Base-by-base conservation (phyloP, 169 alveolate genomes). In the Babesia bovis region DNA sequence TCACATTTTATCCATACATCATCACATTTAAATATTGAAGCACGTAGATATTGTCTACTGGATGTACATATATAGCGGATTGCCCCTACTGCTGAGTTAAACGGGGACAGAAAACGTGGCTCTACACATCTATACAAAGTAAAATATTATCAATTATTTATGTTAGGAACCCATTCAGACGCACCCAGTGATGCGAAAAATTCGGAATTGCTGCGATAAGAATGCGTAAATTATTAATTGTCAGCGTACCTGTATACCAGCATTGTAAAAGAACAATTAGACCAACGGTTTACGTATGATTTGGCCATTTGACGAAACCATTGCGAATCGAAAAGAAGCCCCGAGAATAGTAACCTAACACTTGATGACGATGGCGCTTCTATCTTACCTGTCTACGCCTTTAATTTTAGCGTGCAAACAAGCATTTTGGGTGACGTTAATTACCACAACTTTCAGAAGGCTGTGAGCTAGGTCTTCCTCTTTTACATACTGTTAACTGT, bases 401-500 rank as follows among this genome's bases (percentile, higher is more conserved):
- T 71, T 19, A 1, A 61, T 25, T 6, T 47, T 30, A 12, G 82
- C 66, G 17, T 71, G 63, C n/a, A 71, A 57, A 5, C 21, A 5
- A 13, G 69, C 77, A 51, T 70, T 65, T 19, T 81, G 84, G 25
- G 84, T 63, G 17, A 65, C 55, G 51, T 41, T 71, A 41, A 67
- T 60, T 4, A 45, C 23, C 12, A 81, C 35, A 19, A 71, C n/a
- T 12, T 45, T 35, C 10, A 71, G 32, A 56, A 81, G 61, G n/a
- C 83, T 66, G 26, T 52, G 33, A 9, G 73, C 57, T 21, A 81
- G 41, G 33, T 81, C 84, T 68, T 71, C 84, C 67, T 13, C 44
- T 19, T 10, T 6, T 19, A 53, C 69, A 25, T 33, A 26, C 78
- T 67, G 23, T 10, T 4, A 51, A 5, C 19, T 5, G 4, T 7